Conservation (phyloP, 2,329 filamentous ascomycete genomes). For the Xylariaceae sp. region DNA sequence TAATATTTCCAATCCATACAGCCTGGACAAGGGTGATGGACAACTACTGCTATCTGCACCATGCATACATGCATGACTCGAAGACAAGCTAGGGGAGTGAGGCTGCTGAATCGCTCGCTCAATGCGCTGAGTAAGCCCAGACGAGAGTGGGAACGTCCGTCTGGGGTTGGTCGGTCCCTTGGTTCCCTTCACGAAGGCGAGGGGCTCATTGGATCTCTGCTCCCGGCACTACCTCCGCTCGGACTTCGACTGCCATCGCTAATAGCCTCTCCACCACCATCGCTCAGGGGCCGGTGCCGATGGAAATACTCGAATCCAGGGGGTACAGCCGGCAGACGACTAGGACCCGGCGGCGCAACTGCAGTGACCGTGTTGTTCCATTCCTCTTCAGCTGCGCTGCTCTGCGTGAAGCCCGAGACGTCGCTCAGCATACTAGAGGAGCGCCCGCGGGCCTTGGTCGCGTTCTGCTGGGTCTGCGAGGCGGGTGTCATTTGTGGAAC, state of each 20-base stretch:
- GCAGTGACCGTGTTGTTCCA: constrained; percentile 13
- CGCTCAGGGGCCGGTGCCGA: constrained; percentile 16
- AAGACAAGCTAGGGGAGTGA: too few relatives aligned
- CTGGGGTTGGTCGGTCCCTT: too few relatives aligned
- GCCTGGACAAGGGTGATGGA: too few relatives aligned
- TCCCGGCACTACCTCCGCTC: constrained; percentile 38
- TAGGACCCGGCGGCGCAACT: constrained; percentile 12
- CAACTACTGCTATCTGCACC: too few relatives aligned
- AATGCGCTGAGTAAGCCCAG: too few relatives aligned
- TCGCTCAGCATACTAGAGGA: constrained; percentile 62
- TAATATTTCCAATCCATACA: constrained; percentile 14
- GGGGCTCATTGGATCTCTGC: constrained; percentile 47
- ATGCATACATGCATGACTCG: too few relatives aligned
- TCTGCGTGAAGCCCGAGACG: constrained; percentile 59
- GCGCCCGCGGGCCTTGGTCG: constrained; percentile 43
- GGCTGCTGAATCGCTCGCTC: too few relatives aligned
- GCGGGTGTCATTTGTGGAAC: constrained; percentile 25
- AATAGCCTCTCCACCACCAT: constrained; percentile 18
- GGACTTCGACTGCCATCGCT: constrained; percentile 31
- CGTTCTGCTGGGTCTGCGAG: constrained; percentile 21
- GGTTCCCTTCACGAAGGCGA: constrained; percentile 10
- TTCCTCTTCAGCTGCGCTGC: constrained; percentile 45
- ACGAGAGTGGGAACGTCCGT: constrained; percentile 1
- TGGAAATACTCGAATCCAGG: constrained; percentile 7
- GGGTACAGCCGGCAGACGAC: neutral